Conservation (phyloP, 768 basidiomycete species). For the Pisolithus marmoratus region DNA sequence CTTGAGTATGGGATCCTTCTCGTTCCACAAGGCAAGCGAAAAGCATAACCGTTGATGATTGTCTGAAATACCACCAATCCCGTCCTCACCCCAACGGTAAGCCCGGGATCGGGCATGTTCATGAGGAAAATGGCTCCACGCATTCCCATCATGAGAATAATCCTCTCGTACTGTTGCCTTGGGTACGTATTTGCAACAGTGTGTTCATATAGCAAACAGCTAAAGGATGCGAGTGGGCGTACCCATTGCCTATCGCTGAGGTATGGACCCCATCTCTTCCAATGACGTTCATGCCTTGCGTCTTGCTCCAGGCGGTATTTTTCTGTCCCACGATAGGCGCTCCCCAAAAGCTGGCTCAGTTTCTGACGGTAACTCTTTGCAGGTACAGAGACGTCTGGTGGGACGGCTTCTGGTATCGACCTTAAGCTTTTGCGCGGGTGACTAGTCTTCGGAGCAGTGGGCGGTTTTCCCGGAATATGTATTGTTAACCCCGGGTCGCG, state of each 20-base stretch:
- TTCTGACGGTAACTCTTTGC: conserved; percentile 53
- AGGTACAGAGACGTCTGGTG: conserved; percentile 7
- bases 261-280: conserved; percentile 99
- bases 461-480: conserved; percentile 53
- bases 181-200: no score
- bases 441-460: conserved; percentile 25
- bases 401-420: conserved; percentile 21
- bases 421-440: conserved; percentile 44
- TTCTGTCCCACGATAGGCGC: conserved; percentile 76
- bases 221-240: conserved; percentile 16
- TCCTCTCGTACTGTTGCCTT: conserved; percentile 98
- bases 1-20: conserved; percentile 88
- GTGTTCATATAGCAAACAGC: conserved; percentile 6
- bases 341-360: conserved; percentile 57
- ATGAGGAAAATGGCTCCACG: conserved; percentile 94
- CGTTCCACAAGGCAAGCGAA: conserved; percentile 91
- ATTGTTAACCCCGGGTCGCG: conserved; percentile 49
- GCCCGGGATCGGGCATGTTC: conserved; percentile 90
- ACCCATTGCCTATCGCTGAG: conserved; percentile 98
- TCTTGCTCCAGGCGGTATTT: conserved; percentile 82
- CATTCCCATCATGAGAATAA: conserved; percentile 94
- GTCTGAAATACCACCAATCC: conserved; percentile 94
- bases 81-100: conserved; percentile 99
- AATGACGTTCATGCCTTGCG: conserved; percentile 73
- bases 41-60: conserved; percentile 95